Evolutionary conservation across 352 stramenopile genomes (phyloP).

Genomic region (Phytophthora europaea): DNA sequence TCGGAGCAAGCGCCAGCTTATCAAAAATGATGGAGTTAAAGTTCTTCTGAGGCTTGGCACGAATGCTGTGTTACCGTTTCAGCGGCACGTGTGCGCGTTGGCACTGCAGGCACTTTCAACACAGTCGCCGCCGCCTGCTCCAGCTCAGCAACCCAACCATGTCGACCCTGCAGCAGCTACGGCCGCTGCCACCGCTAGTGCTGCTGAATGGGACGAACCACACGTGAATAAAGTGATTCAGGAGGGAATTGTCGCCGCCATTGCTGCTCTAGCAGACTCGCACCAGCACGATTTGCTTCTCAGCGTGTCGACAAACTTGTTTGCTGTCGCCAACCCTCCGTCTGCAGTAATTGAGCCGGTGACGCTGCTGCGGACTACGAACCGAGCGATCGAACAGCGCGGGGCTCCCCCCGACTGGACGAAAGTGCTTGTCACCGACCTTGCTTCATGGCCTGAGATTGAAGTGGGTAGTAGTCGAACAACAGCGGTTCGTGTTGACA

Average conservation of each 20-base stretch:
- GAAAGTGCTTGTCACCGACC: constrained; percentile 60
- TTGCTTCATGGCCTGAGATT: constrained; percentile 63
- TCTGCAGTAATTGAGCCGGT: constrained; percentile 20
- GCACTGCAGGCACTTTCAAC: constrained; percentile 70
- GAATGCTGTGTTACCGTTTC: constrained; percentile 49
- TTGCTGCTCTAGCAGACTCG: constrained; percentile 66
- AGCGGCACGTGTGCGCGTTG: constrained; percentile 75
- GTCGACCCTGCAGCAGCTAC: constrained; percentile 29
- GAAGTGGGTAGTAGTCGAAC: constrained; percentile 28
- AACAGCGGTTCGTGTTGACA: constrained; percentile 29
- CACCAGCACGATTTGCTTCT: constrained; percentile 68
- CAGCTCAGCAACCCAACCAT: constrained; percentile 12
- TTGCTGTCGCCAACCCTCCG: constrained; percentile 18
- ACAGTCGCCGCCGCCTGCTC: constrained; percentile 36
- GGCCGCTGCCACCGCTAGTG: constrained; percentile 11
- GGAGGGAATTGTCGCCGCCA: constrained; percentile 73
- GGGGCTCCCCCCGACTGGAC: constrained; percentile 67
- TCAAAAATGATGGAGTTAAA: constrained; percentile 87
- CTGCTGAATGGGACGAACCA: constrained; percentile 45
- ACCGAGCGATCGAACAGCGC: constrained; percentile 54
- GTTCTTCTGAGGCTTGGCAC: constrained; percentile 63
- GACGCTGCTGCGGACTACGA: constrained; percentile 35
- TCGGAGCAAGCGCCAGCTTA: constrained; percentile 69
- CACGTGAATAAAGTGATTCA: constrained; percentile 74
- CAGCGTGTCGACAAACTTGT: constrained; percentile 41